Evolutionary conservation across 805 yeast species (phyloP).

Genomic region (Metschnikowia continentalis): DNA sequence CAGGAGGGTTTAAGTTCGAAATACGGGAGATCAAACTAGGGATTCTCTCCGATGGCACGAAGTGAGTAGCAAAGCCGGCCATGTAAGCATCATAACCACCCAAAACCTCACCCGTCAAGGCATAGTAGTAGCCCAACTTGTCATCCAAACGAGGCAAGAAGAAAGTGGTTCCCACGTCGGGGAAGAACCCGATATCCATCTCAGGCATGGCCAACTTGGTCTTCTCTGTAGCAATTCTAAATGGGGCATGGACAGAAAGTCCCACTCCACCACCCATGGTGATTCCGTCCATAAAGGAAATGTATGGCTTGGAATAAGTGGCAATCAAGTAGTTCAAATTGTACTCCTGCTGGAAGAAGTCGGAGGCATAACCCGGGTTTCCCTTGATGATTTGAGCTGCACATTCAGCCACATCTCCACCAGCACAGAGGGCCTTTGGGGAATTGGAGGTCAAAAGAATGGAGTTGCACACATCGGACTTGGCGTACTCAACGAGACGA

Average conservation of each 20-base stretch:
- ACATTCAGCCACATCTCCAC: conserved; percentile 89
- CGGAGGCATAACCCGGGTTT: conserved; percentile 46
- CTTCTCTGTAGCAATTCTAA: conserved; percentile 87
- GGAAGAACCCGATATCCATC: conserved; percentile 92
- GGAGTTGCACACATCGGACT: conserved; percentile 59
- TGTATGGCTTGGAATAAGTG: conserved; percentile 80
- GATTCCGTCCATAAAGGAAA: conserved; percentile 85
- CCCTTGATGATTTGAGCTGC: conserved; percentile 55
- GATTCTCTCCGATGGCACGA: conserved; percentile 63
- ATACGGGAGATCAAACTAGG: conserved; percentile 61
- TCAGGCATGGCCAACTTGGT: conserved; percentile 97
- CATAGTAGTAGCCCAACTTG: conserved; percentile 78
- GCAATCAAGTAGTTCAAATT: conserved; percentile 73
- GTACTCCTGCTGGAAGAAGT: conserved; percentile 78
- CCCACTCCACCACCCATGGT: conserved; percentile 99
- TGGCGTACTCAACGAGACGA: conserved; percentile 70
- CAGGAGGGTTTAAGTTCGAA: conserved; percentile 51
- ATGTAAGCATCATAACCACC: conserved; percentile 76
- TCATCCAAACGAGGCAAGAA: conserved; percentile 81
- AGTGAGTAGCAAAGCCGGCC: conserved; percentile 89
- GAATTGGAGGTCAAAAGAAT: conserved; percentile 63
- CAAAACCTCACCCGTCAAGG: conserved; percentile 79
- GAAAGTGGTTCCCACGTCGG: conserved; percentile 93
- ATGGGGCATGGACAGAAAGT: conserved; percentile 81
- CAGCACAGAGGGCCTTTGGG: conserved; percentile 85